Evolutionary conservation across 371 early-diverging fungal species (phyloP), one percentile per base, ranked within the genome.

Genomic region (Enterocytospora artemiae): DNA sequence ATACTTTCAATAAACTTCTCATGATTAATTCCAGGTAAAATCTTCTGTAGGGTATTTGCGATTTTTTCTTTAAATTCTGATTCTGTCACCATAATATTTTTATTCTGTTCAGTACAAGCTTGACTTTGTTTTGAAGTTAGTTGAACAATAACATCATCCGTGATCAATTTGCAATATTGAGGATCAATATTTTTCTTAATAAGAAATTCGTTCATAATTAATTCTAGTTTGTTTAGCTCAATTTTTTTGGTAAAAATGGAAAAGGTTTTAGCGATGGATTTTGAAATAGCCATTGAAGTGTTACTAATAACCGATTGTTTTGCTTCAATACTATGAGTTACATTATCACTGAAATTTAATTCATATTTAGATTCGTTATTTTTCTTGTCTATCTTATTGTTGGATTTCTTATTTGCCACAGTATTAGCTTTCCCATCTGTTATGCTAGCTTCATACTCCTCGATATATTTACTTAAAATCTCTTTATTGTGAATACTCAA

Each of bases 1-100:
- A 93, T 88, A 72, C 91, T 90, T 36, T 88, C 84, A 28, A 96
- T 77, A n/a, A 96, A 82, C 73, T 90, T 91, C n/a, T 88, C 83
- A 0, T 90, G 88, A n/a, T 91, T 86, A 48, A 85, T 82, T 7
- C 91, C 89, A 5, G 90, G 87, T 65, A 95, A 79, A 31, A 94
- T 86, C 14, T 88, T 85, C 67, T 83, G 82, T 59, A 94, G 70
- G 9, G 88, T 83, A 0, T 80, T 70, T 71, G 87, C 85, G 85
- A 89, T 86, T 69, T 83, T 83, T 58, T 84, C 81, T 63, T 84
- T 85, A 45, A 70, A 65, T 7, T 2, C 7, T 18, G 46, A 32
- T 43, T 66, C 55, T 24, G 48, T 39, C 18, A 67, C 64, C 48
- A 34, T 34, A n/a, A n/a, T n/a, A n/a, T n/a, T n/a, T n/a, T n/a